Evolutionary conservation across 371 early-diverging fungal species (phyloP), one percentile per base, ranked within the genome.

Genomic region (Quaeritorhiza haematococci): DNA sequence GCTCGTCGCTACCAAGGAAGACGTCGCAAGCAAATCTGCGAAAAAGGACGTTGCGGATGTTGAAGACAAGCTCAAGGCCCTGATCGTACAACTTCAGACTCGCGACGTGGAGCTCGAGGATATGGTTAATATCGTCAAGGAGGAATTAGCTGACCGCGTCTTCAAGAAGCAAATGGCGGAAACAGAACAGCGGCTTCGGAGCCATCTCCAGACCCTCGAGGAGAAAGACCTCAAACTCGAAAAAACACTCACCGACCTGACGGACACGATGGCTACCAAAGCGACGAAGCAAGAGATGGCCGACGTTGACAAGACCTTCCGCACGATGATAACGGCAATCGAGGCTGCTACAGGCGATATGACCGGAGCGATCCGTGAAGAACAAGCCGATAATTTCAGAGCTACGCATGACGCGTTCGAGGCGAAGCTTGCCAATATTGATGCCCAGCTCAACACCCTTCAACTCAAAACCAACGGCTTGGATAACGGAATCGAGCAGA

Each of bases 41-140:
- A 49, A 57, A 35, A 68, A 63, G 43, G 68, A 64, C 21, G 30
- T 59, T 13, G 59, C 60, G n/a, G 62, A 66, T 0, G 52, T 60
- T 24, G 57, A 61, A 38, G n/a, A 44, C 3, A n/a, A 45, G 13
- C 50, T 60, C 13, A 66, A 66, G 50, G 30, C 53, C 6, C 42
- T 53, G 4, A 58, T 64, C 19, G 28, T 63, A 33, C 54, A 59
- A 29, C 56, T 68, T 4, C 66, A 68, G 33, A 49, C 59, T 0
- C 57, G 62, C 24, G 56, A 62, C 32, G 47, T 51, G 2, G 45
- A 42, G n/a, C 19, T 59, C 8, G 56, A 59, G 5, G 56, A 69
- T 10, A 21, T 35, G 15, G 29, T 64, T 15, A 53, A 47, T 32
- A 7, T 21, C 5, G 24, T 62, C 7, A 43, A 49, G 43, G 49